Base-by-base conservation (phyloP, 495 filamentous ascomycete species). In the Penicillium ucsense region DNA sequence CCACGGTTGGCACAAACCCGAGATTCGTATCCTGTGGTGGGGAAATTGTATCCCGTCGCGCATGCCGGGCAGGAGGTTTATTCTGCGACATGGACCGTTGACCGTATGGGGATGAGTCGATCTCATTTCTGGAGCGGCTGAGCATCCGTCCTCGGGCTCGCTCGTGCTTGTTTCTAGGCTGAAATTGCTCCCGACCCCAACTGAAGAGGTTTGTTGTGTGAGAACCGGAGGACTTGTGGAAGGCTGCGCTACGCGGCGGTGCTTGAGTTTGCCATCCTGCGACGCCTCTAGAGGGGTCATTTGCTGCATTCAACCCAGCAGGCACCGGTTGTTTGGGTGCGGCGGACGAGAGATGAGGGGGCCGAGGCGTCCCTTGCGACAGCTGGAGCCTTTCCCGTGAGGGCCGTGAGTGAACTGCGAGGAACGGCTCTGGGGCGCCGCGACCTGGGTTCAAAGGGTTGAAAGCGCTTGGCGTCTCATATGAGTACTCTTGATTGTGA, bases 261-360 rank as follows among this genome's bases (percentile, higher is more conserved):
- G 44, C 50, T 32, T 57, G 62, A 6, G 38, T 53, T 31, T 47
- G 5, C 45, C 49, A 60, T 6, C 73, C 74, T 3, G 38, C 45
- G 9, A 61, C 49, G 40, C 53, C 65, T 1, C 57, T 59, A 6
- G 70, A 74, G 35, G 72, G 71, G 41, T 76, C 74, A 5, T 69
- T 71, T 2, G 76, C 73, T 20, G 48, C 67, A 75, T 36, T 66
- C 65, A 60, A 79, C 71, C 74, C 72, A 74, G 51, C 61, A 59
- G 4, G 70, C 69, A 40, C 20, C 20, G 48, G 36, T 38, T 55
- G 34, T 9, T 12, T 35, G 20, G 20, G 20, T 20, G 20, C 20
- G 20, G 20, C 20, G 20, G 20, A 20, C 20, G 20, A 20, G 20
- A 20, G 20, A 20, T 20, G 20, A 20, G 20, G 20, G 20, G 20